Evolutionary conservation across 2,329 filamentous ascomycete genomes (phyloP), one percentile per base, ranked within the genome.

Genomic region (Botrytis fabae): DNA sequence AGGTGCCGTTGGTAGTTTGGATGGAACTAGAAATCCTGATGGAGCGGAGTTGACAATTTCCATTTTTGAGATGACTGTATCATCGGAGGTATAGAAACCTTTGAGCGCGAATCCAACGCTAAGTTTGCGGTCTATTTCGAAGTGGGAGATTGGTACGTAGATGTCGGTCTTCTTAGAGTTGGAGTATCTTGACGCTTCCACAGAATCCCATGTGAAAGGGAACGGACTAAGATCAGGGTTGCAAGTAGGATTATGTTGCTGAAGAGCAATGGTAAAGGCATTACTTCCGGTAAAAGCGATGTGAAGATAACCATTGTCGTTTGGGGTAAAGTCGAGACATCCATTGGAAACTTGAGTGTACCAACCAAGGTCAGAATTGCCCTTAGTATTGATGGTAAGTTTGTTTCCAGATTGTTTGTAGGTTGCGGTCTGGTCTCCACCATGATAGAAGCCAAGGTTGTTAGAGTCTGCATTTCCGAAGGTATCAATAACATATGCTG

Each of bases 71-170:
- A 92, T 81, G 7, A 81, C 79, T 2, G 86, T 87, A 7, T 87
- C 77, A 16, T 86, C 84, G 0, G 80, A 79, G 3, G 84, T 86
- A 80, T 89, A 91, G 81, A 92, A 92, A 1, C 89, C 90, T 80
- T 90, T 88, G 73, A 93, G 84, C 0, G 88, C 87, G 64, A 93
- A 82, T 4, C 89, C 89, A 38, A 90, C 83, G 4, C 85, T 83
- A 7, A 87, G 85, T 20, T 82, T 84, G 5, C 87, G 84, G 78
- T 91, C 83, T 77, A 92, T 85, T 76, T 86, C 85, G 83, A 92
- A 93, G 81, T 93, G 91, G 62, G 83, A 86, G 46, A 92, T 83
- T 1, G 91, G 91, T 65, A 92, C 87, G 81, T 91, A 92, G 74
- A 92, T 89, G 78, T 91, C 86, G 0, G 82, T 83, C 64, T 79